phyloP scores from a whole-genome alignment of 192 early-diverging fungal genomes.

The Backusella australiensis region DNA sequence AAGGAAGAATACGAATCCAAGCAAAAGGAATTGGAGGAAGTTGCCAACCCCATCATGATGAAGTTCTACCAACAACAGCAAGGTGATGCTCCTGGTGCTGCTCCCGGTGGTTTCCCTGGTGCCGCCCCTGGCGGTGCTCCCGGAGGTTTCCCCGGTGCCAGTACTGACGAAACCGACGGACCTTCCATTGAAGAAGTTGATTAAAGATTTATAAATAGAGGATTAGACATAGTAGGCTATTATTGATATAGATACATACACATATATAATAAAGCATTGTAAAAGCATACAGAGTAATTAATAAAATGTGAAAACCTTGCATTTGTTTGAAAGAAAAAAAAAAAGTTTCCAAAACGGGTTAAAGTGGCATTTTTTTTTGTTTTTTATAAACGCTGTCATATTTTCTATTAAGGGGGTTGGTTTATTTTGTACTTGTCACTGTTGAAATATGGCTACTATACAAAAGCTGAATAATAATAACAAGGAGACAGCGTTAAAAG shows the following conservation, averaged over 20 bases:
- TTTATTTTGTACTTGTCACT: neutral
- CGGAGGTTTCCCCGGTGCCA: slow-evolving; percentile 68
- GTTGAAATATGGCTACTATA: neutral
- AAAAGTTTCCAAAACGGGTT: too few relatives aligned
- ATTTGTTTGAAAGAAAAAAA: too few relatives aligned
- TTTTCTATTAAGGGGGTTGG: too few relatives aligned
- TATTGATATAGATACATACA: too few relatives aligned
- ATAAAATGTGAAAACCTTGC: too few relatives aligned
- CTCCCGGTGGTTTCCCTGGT: slow-evolving; percentile 77
- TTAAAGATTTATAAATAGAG: slow-evolving; percentile 14
- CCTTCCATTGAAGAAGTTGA: slow-evolving; percentile 27
- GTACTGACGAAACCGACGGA: slow-evolving; percentile 8
- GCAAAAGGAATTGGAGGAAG: slow-evolving; percentile 92
- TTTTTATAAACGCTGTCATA: too few relatives aligned
- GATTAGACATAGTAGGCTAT: neutral
- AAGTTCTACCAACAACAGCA: slow-evolving; percentile 92
- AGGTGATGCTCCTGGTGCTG: slow-evolving; percentile 66
- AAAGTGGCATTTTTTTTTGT: too few relatives aligned
- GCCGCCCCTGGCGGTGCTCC: slow-evolving; percentile 64
- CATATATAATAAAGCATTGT: neutral
- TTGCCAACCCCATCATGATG: slow-evolving; percentile 97
- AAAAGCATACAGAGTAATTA: neutral
- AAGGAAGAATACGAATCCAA: slow-evolving; percentile 97
- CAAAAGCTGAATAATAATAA: neutral
- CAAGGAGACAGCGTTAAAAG: neutral